Evolutionary conservation across 2,329 filamentous ascomycete species (phyloP).

Genomic region (Alternaria brassicae): DNA sequence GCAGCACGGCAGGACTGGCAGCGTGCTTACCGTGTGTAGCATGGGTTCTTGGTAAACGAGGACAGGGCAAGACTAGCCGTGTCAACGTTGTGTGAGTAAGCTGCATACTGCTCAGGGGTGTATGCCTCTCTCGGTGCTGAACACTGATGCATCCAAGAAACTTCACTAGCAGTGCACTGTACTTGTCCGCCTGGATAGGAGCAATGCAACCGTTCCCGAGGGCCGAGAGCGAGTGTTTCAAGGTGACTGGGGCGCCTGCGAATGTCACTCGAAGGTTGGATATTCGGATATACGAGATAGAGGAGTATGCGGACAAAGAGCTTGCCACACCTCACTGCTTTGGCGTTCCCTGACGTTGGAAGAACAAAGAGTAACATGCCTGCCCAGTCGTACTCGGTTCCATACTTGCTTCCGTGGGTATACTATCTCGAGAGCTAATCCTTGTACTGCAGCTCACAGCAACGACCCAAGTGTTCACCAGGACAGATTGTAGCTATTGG

Average conservation of each 20-base stretch:
- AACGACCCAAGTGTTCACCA: not conserved
- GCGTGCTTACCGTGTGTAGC: conserved; percentile 1
- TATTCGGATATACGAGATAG: not conserved
- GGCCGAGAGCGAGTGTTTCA: not conserved
- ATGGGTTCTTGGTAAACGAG: not conserved
- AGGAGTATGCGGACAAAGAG: not conserved
- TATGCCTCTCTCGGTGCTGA: not conserved
- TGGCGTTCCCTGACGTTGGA: not conserved
- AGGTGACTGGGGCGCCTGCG: not conserved
- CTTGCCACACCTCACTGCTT: not conserved
- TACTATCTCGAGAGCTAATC: not conserved
- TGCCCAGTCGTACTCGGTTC: not conserved
- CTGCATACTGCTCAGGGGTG: not conserved
- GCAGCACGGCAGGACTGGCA: not conserved
- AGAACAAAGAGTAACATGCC: not conserved
- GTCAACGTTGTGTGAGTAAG: not conserved
- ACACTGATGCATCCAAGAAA: not conserved
- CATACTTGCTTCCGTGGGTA: not conserved
- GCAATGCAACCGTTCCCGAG: not conserved
- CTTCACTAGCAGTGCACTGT: not conserved
- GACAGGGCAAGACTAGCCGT: not conserved
- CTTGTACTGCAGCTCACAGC: not conserved
- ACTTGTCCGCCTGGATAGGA: not conserved
- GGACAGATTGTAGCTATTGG: not conserved
- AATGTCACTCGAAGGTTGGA: not conserved